Base-by-base conservation (phyloP, 257 asterid species). In the Solanum peruvianum region DNA sequence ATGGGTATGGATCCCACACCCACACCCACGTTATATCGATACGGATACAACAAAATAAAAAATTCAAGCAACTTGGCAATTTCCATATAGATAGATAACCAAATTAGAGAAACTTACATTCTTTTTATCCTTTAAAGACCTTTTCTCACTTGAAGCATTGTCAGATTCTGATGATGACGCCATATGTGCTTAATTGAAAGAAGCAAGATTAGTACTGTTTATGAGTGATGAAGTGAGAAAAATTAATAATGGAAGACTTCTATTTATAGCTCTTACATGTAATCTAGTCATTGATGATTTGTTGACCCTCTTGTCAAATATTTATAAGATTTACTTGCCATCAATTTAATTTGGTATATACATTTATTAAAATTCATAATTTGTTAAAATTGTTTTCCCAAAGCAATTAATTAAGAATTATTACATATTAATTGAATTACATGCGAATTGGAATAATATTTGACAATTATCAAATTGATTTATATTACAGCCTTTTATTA, bases 41-140 rank as follows among this genome's bases (percentile, higher is more conserved):
- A 56, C n/a, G 4, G 0, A 18, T 56, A 56, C n/a, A 18, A 0
- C 2, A 52, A 52, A 52, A 18, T 52, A 0, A 18, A 52, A 1
- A 56, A 18, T 56, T 1, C n/a, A 4, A 56, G 4, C 64, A 56
- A 18, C 64, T 18, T 56, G 7, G 64, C 64, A 56, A 18, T 56
- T 56, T 56, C 0, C 7, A 56, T 18, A 18, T 52, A 52, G n/a
- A 52, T 56, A 52, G n/a, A 56, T 56, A 56, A 18, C 20, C 64
- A 18, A 56, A 18, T 18, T 18, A 56, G 10, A 0, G 20, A 56
- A 56, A 56, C 64, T 56, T 56, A 56, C 64, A 7, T 56, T 56
- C 11, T 56, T 56, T 56, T 18, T 56, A 56, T 56, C 64, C n/a
- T 56, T 18, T 18, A 11, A 18, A 56, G 11, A 18, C 64, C 64